Conservation (phyloP, 192 early-diverging fungal species). For the Entomortierella parvispora region DNA sequence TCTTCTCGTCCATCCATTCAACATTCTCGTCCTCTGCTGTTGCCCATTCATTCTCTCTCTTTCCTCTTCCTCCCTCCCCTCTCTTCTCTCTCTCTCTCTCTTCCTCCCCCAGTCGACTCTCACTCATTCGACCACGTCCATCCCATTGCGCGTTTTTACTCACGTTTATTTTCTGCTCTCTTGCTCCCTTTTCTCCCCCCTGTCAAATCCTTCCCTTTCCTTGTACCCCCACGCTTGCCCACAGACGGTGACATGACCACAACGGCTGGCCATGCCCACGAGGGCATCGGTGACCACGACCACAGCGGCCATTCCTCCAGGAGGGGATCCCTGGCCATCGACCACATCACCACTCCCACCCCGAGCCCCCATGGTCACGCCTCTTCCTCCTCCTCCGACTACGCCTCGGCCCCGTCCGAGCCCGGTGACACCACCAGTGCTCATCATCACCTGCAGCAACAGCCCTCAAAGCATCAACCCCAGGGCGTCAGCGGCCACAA, state of each 20-base stretch:
- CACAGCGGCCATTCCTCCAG: background rate
- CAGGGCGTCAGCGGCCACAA: background rate
- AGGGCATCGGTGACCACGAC: slow-evolving; percentile 2
- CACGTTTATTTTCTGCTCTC: background rate
- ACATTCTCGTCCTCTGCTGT: background rate
- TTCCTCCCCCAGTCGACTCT: too few relatives aligned
- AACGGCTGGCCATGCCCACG: slow-evolving; percentile 6
- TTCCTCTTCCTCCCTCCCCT: background rate
- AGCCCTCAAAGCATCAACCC: background rate
- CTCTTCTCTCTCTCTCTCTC: slow-evolving; percentile 2
- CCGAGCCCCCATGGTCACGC: slow-evolving; percentile 27
- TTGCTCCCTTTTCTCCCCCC: too few relatives aligned
- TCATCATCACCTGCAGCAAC: slow-evolving; percentile 21
- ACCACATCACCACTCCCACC: slow-evolving; percentile 28
- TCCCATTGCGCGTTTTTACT: too few relatives aligned
- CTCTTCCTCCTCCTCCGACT: slow-evolving; percentile 1
- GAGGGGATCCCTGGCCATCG: slow-evolving; percentile 28
- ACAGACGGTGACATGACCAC: slow-evolving; percentile 20
- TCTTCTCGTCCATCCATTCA: too few relatives aligned
- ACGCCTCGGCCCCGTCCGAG: background rate
- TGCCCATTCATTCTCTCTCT: slow-evolving; percentile 1
- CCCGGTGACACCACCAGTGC: background rate
- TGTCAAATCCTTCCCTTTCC: background rate
- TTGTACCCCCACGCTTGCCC: background rate
- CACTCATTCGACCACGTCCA: too few relatives aligned